Evolutionary conservation across 169 alveolate genomes (phyloP), one percentile per base, ranked within the genome.

Genomic region (Plasmodium cynomolgi): DNA sequence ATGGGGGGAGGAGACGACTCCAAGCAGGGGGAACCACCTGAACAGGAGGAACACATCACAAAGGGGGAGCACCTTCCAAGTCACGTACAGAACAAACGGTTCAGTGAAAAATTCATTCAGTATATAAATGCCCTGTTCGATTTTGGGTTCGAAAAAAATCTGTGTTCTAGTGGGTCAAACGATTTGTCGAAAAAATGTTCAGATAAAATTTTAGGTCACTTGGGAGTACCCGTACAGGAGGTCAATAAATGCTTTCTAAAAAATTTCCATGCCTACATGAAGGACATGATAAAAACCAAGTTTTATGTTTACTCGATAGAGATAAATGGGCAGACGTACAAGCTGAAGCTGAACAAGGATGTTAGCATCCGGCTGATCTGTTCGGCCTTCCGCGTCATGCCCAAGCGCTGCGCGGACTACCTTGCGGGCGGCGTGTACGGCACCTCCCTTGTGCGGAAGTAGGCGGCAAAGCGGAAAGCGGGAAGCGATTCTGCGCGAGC

Each of bases 141-240:
- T 50, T 88, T 88, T 44, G 90, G 50, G 4, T 88, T 88, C 72
- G 94, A 88, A 79, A 54, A 81, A 41, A 88, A 80, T 26, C 50
- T 74, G 2, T 88, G 94, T 62, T 88, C 94, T 34, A 88, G 29
- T 68, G 94, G 84, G 23, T 88, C 90, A 3, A 88, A 62, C 37
- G 94, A 88, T 80, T 80, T 88, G 47, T 80, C 94, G 13, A 88
- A 88, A 88, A 77, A 80, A 80, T 88, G 94, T 29, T 88, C 94
- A 8, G 84, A 88, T 34, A 88, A 80, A 80, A 88, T 88, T 23
- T 29, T 88, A 20, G 29, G 54, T 9, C 26, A 58, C 54, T 39
- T 88, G 47, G 47, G 73, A 44, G 75, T 88, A 9, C 58, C 94
- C 20, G 84, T 88, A 29, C 72, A 88, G 9, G 94, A 88, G 11